phyloP scores from a whole-genome alignment of 257 asterid genomes.

The Gentiana macrophylla region DNA sequence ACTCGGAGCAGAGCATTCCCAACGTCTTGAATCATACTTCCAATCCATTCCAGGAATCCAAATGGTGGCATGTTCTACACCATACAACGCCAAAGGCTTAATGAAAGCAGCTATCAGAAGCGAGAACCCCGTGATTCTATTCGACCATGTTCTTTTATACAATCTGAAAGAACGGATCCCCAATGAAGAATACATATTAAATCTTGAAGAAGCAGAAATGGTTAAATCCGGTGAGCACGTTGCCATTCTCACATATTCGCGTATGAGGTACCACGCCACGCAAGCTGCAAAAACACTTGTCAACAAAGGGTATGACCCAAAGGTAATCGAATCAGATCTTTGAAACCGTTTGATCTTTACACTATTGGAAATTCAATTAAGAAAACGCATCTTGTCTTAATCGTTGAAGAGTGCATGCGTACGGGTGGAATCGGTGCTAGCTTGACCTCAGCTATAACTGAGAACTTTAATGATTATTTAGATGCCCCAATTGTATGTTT shows the following conservation, averaged over 20 bases:
- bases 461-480: constrained; percentile 63
- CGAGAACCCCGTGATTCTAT: constrained; percentile 67
- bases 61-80: constrained; percentile 82
- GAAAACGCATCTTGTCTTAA: constrained; percentile 66
- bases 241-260: constrained; percentile 63
- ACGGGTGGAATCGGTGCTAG: constrained; percentile 88
- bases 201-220: constrained; percentile 84
- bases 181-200: constrained; percentile 53
- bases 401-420: constrained; percentile 86
- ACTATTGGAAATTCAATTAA: constrained; percentile 71
- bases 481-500: constrained; percentile 69
- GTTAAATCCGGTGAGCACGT: constrained; percentile 72
- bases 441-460: constrained; percentile 63
- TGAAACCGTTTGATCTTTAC: constrained; percentile 73
- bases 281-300: constrained; percentile 75
- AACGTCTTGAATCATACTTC: constrained; percentile 73
- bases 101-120: constrained; percentile 83
- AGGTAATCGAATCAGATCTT: constrained; percentile 76
- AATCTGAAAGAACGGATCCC: constrained; percentile 79
- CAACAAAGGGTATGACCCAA: constrained; percentile 72
- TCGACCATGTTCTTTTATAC: constrained; percentile 75
- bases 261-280: constrained; percentile 91
- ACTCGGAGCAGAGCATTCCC: constrained; percentile 90
- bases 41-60: constrained; percentile 81
- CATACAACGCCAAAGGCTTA: constrained; percentile 72